A percentile compares a stretch with the other conserved stretches of the same genome.
Evolutionary conservation across 768 basidiomycete genomes (phyloP).

Genomic region (Postia placenta): DNA sequence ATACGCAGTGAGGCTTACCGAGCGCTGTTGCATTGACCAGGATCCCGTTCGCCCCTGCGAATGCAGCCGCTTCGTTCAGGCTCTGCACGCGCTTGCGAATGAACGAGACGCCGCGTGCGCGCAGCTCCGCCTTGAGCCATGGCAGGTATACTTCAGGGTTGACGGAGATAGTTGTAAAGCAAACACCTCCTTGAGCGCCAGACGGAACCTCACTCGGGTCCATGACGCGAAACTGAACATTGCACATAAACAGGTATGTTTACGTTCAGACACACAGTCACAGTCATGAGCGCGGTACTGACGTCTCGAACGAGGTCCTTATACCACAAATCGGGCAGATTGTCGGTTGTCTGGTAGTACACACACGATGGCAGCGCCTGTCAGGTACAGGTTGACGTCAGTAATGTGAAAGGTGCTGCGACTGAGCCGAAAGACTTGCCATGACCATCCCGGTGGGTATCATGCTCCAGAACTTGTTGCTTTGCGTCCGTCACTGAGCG

Average conservation of each 20-base stretch:
- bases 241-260: not conserved
- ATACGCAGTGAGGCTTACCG: constrained; percentile 27
- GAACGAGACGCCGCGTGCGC: constrained; percentile 36
- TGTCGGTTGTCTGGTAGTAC: constrained; percentile 20
- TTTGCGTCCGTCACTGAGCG: constrained; percentile 15
- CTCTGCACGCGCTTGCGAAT: constrained; percentile 34
- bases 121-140: constrained; percentile 39
- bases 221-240: constrained; percentile 27
- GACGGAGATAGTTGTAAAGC: constrained; percentile 41
- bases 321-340: constrained; percentile 31
- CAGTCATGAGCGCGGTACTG: constrained; percentile 8
- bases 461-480: constrained; percentile 43
- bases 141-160: constrained; percentile 46
- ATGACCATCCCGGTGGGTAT: constrained; percentile 36
- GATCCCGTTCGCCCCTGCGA: constrained; percentile 30
- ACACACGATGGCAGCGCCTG: constrained; percentile 33
- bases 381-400: no score
- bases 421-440: no score
- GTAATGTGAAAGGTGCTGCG: no score
- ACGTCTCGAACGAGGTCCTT: constrained; percentile 34
- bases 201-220: constrained; percentile 29
- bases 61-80: constrained; percentile 40
- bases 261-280: not conserved
- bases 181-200: constrained; percentile 30
- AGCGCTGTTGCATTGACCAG: constrained; percentile 54